A percentile compares a stretch with the other conserved stretches of the same genome.
Conservation (phyloP, 345 rosid species). For the Arabidopsis arenosa region DNA sequence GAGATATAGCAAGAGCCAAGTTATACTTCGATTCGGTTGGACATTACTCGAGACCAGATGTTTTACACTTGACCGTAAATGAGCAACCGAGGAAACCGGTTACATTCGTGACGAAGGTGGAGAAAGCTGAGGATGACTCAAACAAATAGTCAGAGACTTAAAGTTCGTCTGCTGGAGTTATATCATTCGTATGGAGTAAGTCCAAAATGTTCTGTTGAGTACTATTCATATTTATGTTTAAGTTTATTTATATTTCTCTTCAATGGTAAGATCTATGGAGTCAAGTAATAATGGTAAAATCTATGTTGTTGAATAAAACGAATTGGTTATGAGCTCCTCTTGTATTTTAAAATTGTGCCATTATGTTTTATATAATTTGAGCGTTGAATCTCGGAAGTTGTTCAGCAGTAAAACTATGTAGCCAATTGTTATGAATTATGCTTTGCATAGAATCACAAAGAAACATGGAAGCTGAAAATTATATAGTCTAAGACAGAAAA, state of each 20-base stretch:
- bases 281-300: background rate
- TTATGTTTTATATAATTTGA: background rate
- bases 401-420: background rate
- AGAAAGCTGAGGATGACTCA: conserved; percentile 33
- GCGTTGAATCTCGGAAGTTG: background rate
- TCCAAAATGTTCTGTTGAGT: background rate
- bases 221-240: background rate
- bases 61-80: conserved; percentile 73
- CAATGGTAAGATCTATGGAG: background rate
- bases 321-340: background rate
- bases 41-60: conserved; percentile 86
- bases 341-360: background rate
- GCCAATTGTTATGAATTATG: background rate
- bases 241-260: background rate
- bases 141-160: background rate
- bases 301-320: background rate
- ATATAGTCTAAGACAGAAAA: too few species aligned
- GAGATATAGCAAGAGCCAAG: conserved; percentile 86
- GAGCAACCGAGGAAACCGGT: conserved; percentile 69
- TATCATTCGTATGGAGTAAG: background rate
- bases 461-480: too few species aligned
- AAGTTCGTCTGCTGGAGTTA: background rate
- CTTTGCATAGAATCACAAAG: background rate
- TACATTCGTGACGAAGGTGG: conserved; percentile 55
- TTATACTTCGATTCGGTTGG: conserved; percentile 89